Evolutionary conservation across 441 rosid genomes (phyloP), one percentile per base, ranked within the genome.

Genomic region (Theobroma grandiflorum): DNA sequence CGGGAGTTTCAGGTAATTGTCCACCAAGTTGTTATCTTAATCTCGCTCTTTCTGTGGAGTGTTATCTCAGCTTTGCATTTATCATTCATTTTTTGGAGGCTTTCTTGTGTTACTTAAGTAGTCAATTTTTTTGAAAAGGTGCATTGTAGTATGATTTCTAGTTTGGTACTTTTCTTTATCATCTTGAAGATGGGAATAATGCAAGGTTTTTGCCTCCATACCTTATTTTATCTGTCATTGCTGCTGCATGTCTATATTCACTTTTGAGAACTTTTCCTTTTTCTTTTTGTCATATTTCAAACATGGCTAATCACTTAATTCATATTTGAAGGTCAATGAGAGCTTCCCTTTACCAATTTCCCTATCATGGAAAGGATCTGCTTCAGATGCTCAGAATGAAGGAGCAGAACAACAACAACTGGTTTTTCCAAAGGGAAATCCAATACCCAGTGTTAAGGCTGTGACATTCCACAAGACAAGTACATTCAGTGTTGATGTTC

Each of bases 381-480:
- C 90, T 14, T 78, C 89, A 1, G 99, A 96, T 74, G 77, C 89
- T 72, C 91, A 88, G 83, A 88, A 89, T 86, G 96, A 87, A 77
- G 85, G 86, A 63, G 79, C 87, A 10, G 99, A 95, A 64, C 91
- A 90, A 72, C 96, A 91, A 62, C 99, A 92, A 92, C 96, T 72
- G 63, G 96, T 97, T 8, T 95, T 97, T 9, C 97, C 96, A 59
- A 94, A 89, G 81, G 98, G 98, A 79, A 97, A 97, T 81, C 86
- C 96, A 0, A 86, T 97, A 57, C 98, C 99, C 26, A 97, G 98
- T 81, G 76, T 90, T 72, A 97, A 97, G 87, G 96, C 95, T 76
- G 81, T 95, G 82, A 94, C 98, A 3, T 93, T 97, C 83, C 92
- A 88, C 79, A 90, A 95, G 78, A 85, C 97, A 26, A 92, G 92